Evolutionary conservation across 495 filamentous ascomycete genomes (phyloP).

Genomic region (Penicillium lagena): DNA sequence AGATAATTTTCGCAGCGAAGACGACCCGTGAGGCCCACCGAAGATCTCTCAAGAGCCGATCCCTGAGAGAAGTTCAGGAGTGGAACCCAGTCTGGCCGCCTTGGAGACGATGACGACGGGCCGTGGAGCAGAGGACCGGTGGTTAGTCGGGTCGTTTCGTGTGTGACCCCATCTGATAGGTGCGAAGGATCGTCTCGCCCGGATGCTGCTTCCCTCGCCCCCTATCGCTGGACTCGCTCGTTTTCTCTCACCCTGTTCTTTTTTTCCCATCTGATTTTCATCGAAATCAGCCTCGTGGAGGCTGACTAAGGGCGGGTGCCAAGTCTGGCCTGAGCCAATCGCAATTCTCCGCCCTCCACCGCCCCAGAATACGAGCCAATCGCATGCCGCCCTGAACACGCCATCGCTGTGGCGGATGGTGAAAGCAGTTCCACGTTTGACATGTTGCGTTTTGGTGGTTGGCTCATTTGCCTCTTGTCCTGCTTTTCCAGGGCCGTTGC

Average conservation of each 20-base stretch:
- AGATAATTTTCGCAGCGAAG: neutral
- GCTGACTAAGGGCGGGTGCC: neutral
- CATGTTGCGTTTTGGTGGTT: neutral
- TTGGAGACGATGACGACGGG: conserved; percentile 30
- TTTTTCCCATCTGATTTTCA: too few species aligned
- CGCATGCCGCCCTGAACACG: conserved; percentile 20
- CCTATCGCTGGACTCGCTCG: too few species aligned
- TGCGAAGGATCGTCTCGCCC: neutral
- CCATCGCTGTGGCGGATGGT: conserved; percentile 28
- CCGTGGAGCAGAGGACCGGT: conserved; percentile 13
- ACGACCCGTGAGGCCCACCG: conserved; percentile 1
- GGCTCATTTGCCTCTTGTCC: too few species aligned
- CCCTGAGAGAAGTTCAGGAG: conserved; percentile 7
- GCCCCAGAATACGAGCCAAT: conserved; percentile 12
- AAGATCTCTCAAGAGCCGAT: conserved; percentile 7
- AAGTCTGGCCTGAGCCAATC: too few species aligned
- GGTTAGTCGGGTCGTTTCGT: too few species aligned
- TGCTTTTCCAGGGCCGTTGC: too few species aligned
- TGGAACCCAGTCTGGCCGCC: conserved; percentile 14
- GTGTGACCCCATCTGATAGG: neutral
- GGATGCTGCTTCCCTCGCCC: neutral
- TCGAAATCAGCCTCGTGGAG: neutral
- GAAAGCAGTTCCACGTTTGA: conserved; percentile 24
- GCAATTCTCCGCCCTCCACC: too few species aligned
- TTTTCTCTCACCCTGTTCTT: too few species aligned